A percentile compares a stretch with the other conserved stretches of the same genome.
Conservation (phyloP, 176 grass and related monocot genomes). For the Phragmites australis region DNA sequence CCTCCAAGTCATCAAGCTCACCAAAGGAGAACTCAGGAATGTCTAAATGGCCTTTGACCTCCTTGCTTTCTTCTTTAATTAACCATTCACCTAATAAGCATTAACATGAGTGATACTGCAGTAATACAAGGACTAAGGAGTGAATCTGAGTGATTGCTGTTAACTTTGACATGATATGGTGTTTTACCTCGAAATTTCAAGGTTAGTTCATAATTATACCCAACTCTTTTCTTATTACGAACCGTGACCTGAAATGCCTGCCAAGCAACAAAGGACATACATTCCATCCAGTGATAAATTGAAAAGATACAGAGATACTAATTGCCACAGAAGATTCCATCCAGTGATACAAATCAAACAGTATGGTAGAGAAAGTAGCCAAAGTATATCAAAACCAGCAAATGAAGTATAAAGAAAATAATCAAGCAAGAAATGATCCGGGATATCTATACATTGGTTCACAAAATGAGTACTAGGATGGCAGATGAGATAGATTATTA, state of each 20-base stretch:
- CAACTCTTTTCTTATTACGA: conserved; percentile 93
- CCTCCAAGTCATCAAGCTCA: conserved; percentile 89
- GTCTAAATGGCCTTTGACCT: conserved; percentile 76
- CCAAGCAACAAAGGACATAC: conserved; percentile 3
- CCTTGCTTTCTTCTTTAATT: conserved; percentile 71
- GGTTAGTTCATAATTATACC: conserved; percentile 90
- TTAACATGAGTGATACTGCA: not conserved
- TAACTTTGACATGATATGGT: not conserved
- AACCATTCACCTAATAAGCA: conserved; percentile 77
- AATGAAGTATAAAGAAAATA: not conserved
- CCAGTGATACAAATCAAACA: not conserved
- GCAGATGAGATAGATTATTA: not conserved
- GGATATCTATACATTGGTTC: not conserved
- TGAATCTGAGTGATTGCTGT: not conserved
- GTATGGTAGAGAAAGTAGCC: not conserved
- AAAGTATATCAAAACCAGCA: not conserved
- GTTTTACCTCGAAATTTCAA: conserved; percentile 77
- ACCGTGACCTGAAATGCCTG: conserved; percentile 88
- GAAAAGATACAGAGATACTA: not conserved
- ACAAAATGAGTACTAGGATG: not conserved
- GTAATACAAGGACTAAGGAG: not conserved
- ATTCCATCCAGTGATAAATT: not conserved
- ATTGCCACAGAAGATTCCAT: not conserved
- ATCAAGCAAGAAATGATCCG: not conserved
- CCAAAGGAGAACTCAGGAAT: conserved; percentile 94